phyloP scores from a whole-genome alignment of 2,329 filamentous ascomycete species.

The Plenodomus tracheiphilus region DNA sequence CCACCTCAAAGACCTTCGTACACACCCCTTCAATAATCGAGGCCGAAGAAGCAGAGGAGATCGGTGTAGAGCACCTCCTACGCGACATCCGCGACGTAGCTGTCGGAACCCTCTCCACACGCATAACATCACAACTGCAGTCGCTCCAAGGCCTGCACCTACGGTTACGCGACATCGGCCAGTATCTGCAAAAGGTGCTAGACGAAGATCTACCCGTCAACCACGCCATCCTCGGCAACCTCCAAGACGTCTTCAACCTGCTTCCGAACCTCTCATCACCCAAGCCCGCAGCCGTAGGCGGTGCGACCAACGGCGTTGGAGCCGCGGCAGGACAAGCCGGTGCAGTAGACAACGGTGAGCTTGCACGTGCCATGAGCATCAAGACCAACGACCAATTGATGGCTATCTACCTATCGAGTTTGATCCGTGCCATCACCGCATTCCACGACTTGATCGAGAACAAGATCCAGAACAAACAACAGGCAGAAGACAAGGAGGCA shows the following conservation, averaged over 20 bases:
- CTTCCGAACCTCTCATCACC: conserved; percentile 93
- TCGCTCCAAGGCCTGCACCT: conserved; percentile 95
- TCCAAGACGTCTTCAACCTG: conserved; percentile 99
- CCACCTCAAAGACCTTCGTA: conserved; percentile 95
- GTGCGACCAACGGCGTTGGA: conserved; percentile 53
- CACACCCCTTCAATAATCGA: conserved; percentile 98
- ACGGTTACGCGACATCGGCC: conserved; percentile 90
- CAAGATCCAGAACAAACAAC: conserved; percentile 98
- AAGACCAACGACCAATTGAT: conserved; percentile 99
- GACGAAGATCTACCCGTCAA: conserved; percentile 93
- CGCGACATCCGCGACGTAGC: conserved; percentile 98
- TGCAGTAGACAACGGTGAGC: conserved; percentile 71
- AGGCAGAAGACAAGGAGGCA: conserved; percentile 90
- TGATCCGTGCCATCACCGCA: conserved; percentile 96
- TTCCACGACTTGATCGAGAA: conserved; percentile 99
- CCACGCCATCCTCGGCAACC: conserved; percentile 93
- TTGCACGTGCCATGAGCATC: conserved; percentile 95
- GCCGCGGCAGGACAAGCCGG: conserved; percentile 50
- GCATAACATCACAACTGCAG: conserved; percentile 96
- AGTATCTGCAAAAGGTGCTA: conserved; percentile 94
- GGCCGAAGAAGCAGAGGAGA: conserved; percentile 98
- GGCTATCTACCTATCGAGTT: conserved; percentile 94
- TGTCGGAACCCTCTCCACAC: conserved; percentile 92
- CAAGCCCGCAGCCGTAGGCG: conserved; percentile 58
- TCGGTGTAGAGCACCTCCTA: conserved; percentile 95